Evolutionary conservation across 805 yeast genomes (phyloP).

Genomic region (Tetrapisispora pingtungensis): DNA sequence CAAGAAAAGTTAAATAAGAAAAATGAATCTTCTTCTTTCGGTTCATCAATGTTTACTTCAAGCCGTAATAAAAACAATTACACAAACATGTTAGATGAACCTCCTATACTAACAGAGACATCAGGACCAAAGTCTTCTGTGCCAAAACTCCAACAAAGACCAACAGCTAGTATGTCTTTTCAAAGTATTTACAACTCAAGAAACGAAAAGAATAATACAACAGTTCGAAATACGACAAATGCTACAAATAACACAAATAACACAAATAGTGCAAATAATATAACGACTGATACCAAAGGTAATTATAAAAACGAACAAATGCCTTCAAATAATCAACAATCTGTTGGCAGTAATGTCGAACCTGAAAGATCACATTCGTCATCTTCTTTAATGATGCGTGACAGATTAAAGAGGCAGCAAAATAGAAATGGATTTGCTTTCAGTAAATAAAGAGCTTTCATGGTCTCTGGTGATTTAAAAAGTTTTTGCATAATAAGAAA

Average conservation of each 20-base stretch:
- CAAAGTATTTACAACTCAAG: conserved; percentile 15
- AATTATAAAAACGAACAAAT: background rate
- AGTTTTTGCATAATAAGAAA: too few relatives aligned
- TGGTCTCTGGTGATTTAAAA: too few relatives aligned
- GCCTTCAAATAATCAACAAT: background rate
- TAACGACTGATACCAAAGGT: background rate
- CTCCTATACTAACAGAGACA: background rate
- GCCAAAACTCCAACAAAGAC: conserved; percentile 1
- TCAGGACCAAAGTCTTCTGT: background rate
- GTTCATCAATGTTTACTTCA: background rate
- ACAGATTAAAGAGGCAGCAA: conserved; percentile 19
- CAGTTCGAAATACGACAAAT: background rate
- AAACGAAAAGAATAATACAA: background rate
- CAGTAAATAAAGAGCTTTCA: background rate
- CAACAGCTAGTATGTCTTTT: conserved; percentile 20
- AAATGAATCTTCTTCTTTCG: background rate
- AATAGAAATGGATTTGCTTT: background rate
- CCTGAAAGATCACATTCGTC: conserved; percentile 4
- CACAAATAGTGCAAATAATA: background rate
- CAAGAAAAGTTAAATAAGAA: conserved; percentile 4
- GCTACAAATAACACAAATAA: background rate
- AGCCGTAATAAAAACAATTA: background rate
- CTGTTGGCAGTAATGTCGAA: background rate
- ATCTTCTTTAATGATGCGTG: conserved; percentile 25
- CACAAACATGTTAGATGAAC: conserved; percentile 1